phyloP scores from a whole-genome alignment of 768 basidiomycete genomes.

The Postia placenta region DNA sequence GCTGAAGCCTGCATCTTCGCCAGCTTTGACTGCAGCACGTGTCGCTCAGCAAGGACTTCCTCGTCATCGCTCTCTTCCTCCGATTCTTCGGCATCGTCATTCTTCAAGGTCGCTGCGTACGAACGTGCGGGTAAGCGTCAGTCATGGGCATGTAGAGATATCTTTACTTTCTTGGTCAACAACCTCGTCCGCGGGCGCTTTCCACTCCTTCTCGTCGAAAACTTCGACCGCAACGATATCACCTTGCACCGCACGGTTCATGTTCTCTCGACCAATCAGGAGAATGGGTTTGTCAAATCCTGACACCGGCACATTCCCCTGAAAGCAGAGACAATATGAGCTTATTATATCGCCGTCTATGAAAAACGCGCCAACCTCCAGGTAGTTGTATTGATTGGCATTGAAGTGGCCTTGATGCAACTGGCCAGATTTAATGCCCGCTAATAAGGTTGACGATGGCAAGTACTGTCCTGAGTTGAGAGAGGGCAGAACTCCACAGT shows the following conservation, averaged over 20 bases:
- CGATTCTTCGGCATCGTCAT: constrained; percentile 82
- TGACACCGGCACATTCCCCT: constrained; percentile 80
- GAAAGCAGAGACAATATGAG: not conserved
- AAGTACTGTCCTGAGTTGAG: constrained; percentile 57
- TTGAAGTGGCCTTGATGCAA: constrained; percentile 93
- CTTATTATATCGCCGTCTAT: not conserved
- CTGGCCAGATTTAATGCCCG: constrained; percentile 80
- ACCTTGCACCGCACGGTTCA: constrained; percentile 93
- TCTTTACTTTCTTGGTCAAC: constrained; percentile 84
- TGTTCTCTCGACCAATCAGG: constrained; percentile 82
- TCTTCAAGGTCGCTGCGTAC: constrained; percentile 62
- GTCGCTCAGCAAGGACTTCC: constrained; percentile 24
- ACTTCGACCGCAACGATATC: constrained; percentile 91
- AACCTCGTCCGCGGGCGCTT: constrained; percentile 85
- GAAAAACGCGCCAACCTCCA: constrained; percentile 53
- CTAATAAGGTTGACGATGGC: constrained; percentile 58
- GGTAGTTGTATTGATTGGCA: constrained; percentile 92
- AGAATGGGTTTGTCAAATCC: constrained; percentile 74
- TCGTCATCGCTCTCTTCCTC: constrained; percentile 46
- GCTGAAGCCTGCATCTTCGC: constrained; percentile 35
- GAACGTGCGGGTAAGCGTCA: not conserved
- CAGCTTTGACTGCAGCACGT: constrained; percentile 19
- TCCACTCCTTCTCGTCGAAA: constrained; percentile 86
- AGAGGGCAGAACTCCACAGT: not conserved
- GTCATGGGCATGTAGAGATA: not conserved